Conservation (phyloP, 495 filamentous ascomycete genomes). For the Staphylotrichum tortipilum region DNA sequence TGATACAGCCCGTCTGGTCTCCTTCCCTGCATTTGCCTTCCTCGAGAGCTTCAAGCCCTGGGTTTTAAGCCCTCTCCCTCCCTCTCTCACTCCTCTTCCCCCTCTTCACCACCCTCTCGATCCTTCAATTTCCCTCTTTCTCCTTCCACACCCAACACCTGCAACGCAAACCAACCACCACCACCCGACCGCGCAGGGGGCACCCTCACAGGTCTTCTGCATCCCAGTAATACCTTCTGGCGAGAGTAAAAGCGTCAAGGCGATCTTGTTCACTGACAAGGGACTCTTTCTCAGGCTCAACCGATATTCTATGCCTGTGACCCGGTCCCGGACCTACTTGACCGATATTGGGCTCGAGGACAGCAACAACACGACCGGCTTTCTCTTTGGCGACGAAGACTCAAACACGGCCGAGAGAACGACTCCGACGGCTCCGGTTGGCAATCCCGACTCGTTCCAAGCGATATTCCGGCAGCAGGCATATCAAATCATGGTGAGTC, state of each 20-base stretch:
- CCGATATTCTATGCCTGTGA: conserved; percentile 84
- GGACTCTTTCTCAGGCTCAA: conserved; percentile 48
- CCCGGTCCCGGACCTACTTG: conserved; percentile 52
- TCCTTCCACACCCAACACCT: background rate
- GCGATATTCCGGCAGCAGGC: conserved; percentile 65
- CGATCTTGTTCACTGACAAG: conserved; percentile 13
- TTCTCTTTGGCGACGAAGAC: conserved; percentile 78
- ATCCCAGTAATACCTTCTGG: background rate
- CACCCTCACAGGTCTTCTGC: background rate
- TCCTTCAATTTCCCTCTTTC: background rate
- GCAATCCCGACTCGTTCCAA: conserved; percentile 70
- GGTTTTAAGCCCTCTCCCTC: no score
- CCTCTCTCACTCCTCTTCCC: background rate
- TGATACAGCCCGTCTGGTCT: background rate
- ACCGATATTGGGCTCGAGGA: conserved; percentile 53
- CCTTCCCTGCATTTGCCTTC: background rate
- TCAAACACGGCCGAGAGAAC: conserved; percentile 49
- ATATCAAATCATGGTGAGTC: conserved; percentile 59
- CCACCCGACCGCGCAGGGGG: no score
- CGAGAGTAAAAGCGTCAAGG: background rate
- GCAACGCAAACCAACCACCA: no score
- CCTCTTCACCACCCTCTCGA: background rate
- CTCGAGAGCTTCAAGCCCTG: background rate
- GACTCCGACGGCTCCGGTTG: conserved; percentile 40
- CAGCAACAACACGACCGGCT: conserved; percentile 63